Base-by-base conservation (phyloP, 768 basidiomycete genomes). In the Leccinum fibrillosum region DNA sequence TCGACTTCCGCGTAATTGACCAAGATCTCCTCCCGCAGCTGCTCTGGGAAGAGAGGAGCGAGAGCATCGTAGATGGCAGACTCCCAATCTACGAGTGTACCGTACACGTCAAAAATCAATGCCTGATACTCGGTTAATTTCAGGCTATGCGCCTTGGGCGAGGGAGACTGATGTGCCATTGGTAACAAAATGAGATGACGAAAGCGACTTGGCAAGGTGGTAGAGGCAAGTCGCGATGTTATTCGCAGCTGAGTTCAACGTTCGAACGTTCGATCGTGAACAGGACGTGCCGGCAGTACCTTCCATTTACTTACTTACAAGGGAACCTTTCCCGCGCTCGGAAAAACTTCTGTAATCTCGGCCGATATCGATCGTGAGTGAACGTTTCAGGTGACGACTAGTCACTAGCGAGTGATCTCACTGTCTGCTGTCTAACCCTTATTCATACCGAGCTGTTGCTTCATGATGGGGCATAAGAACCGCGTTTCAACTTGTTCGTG, bases 41-140 rank as follows among this genome's bases (percentile, higher is more conserved):
- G 44, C 28, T 63, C 54, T 26, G 68, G 66, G 25, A 65, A 72
- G 37, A 64, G 23, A 12, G 57, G 23, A n/a, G n/a, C 28, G 30
- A 91, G 75, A 1, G 75, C 80, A 12, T 75, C 67, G 71, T 80
- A 81, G 52, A 92, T 79, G 15, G 86, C 86, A 5, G 80, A 77
- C 71, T 91, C 89, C 89, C 89, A 91, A 69, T 92, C 86, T 47
- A 83, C 73, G 52, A 91, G 81, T 1, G 90, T 92, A 4, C 86
- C 89, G 61, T 90, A 91, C 59, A 88, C 86, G 62, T 92, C 90
- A 66, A 89, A 88, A 50, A 89, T 75, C 45, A 91, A 78, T 23
- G 79, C 80, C 17, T 55, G 60, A 52, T 72, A 61, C 2, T 60
- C 39, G 13, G 62, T 66, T 35, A 69, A 61, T 49, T 58, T 62